A percentile compares a stretch with the other conserved stretches of the same genome.
These are phyloP conservation scores for Canariomyces notabilis DNA, from an alignment of 2,329 filamentous ascomycete species.

Conservation along the genomic window DNA sequence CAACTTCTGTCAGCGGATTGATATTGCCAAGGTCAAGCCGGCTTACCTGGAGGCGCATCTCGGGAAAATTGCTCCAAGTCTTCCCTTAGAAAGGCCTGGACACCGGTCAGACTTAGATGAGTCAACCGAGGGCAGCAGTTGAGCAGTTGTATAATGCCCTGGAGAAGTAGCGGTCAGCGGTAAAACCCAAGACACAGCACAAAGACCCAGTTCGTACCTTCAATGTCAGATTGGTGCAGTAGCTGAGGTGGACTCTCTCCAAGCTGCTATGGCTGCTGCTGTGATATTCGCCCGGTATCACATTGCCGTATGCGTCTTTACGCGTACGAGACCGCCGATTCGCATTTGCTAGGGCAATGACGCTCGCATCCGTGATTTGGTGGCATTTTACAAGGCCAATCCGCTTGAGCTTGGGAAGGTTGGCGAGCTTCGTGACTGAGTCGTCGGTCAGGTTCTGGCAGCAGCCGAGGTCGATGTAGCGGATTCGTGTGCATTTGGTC, in stretches of 20 bases:
- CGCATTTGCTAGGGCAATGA: constrained; percentile 73
- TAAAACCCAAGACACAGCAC: background rate
- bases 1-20: constrained; percentile 23
- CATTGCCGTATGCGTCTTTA: constrained; percentile 44
- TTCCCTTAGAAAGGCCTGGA: constrained; percentile 80
- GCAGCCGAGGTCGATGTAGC: constrained; percentile 97
- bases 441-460: constrained; percentile 82
- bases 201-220: constrained; percentile 53
- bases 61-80: constrained; percentile 84
- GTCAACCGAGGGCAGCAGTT: constrained; percentile 90
- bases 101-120: constrained; percentile 89
- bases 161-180: constrained; percentile 28
- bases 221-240: constrained; percentile 80
- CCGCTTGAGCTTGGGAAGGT: constrained; percentile 85
- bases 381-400: constrained; percentile 94
- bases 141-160: constrained; percentile 86
- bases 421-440: constrained; percentile 78
- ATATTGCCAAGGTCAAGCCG: background rate
- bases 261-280: constrained; percentile 60
- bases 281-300: constrained; percentile 41
- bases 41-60: constrained; percentile 67
- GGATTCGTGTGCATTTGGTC: constrained; percentile 81
- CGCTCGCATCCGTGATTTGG: constrained; percentile 83
- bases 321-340: constrained; percentile 49
- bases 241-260: constrained; percentile 92